Evolutionary conservation across 352 stramenopile species (phyloP).

Genomic region (Globisporangium heterothallicum): DNA sequence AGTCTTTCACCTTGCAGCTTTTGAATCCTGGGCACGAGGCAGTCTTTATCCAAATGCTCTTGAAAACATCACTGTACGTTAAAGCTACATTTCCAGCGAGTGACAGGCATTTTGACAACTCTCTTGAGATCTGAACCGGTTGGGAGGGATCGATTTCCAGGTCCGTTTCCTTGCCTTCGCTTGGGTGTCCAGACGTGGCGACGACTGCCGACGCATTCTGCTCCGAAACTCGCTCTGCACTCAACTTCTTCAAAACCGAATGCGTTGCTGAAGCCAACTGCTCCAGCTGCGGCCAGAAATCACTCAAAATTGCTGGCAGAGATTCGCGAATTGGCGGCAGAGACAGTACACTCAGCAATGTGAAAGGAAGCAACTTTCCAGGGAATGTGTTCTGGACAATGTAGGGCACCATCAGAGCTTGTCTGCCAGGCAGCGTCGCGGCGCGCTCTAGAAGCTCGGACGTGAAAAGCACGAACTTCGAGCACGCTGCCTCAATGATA

Average conservation of each 20-base stretch:
- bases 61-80: constrained; percentile 33
- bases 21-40: constrained; percentile 18
- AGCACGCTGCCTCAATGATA: constrained; percentile 45
- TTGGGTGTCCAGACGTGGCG: neutral
- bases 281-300: constrained; percentile 49
- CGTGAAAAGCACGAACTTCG: constrained; percentile 53
- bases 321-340: constrained; percentile 48
- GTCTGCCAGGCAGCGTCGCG: constrained; percentile 13
- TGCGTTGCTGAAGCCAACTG: constrained; percentile 20
- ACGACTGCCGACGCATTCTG: neutral
- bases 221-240: neutral
- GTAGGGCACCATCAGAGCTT: constrained; percentile 19
- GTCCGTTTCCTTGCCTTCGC: neutral
- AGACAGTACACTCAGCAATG: constrained; percentile 61
- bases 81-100: constrained; percentile 6
- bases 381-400: constrained; percentile 55
- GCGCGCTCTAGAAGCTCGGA: constrained; percentile 26
- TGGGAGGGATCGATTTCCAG: constrained; percentile 5
- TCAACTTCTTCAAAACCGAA: constrained; percentile 5
- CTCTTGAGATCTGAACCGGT: constrained; percentile 21
- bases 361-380: constrained; percentile 71
- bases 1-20: constrained; percentile 28
- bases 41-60: constrained; percentile 38
- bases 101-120: constrained; percentile 25
- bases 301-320: constrained; percentile 29